These are phyloP conservation scores for Trichophyton rubrum DNA, from an alignment of 2,329 filamentous ascomycete genomes.

Conservation along the genomic window DNA sequence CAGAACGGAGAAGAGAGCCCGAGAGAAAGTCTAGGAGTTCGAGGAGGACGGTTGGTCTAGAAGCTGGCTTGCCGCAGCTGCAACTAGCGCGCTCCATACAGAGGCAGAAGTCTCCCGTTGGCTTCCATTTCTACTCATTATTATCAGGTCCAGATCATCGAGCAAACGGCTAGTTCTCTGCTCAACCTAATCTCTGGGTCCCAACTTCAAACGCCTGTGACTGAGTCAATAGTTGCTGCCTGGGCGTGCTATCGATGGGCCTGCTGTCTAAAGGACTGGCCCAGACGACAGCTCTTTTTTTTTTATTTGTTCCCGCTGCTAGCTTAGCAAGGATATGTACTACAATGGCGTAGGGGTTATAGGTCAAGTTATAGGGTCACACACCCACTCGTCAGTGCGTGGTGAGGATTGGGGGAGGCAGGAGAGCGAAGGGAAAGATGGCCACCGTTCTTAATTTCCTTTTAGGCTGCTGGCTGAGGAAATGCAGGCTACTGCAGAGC, in stretches of 20 bases:
- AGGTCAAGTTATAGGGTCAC: background rate
- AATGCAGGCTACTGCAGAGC: background rate
- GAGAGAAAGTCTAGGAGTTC: background rate
- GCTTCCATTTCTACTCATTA: background rate
- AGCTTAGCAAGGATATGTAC: background rate
- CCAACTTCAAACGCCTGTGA: background rate
- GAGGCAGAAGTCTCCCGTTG: background rate
- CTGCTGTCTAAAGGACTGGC: background rate
- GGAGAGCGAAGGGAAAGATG: too few species aligned
- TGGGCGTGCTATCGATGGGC: background rate
- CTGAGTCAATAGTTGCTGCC: background rate
- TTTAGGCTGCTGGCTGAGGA: background rate
- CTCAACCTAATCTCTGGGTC: background rate
- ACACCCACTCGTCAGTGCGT: background rate
- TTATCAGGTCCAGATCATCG: background rate
- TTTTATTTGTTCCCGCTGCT: background rate
- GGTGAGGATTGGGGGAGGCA: too few species aligned
- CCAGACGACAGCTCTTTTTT: background rate
- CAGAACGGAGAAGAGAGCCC: background rate
- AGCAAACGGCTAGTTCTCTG: background rate
- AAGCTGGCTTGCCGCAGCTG: background rate
- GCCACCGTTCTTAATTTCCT: background rate
- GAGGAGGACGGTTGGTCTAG: background rate
- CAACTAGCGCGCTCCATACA: background rate
- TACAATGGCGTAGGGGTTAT: background rate